Evolutionary conservation across 495 filamentous ascomycete species (phyloP), one percentile per base, ranked within the genome.

Genomic region (Aspergillus indologenus): DNA sequence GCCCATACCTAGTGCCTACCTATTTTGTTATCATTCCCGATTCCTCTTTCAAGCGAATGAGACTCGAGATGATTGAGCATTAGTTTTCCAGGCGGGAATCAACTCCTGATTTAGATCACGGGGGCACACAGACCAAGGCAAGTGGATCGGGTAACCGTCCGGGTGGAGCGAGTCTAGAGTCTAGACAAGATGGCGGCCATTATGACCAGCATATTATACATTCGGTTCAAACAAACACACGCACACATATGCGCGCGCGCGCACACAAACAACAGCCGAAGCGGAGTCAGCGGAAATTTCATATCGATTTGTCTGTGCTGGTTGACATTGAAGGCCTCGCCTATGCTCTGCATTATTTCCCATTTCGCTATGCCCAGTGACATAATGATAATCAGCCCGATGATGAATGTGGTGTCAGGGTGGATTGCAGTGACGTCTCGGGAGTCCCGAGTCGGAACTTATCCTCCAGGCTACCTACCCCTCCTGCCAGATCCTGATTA

Each of bases 41-140:
- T 11, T 14, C 34, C 12, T 7, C 12, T 7, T 11, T 9, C 34
- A 40, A 40, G 34, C 34, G 34, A 40, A 40, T 40, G 2, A 40
- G 34, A 40, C 34, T 14, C 34, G 34, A 40, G 34, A 40, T 40
- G 34, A 40, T 40, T 40, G 34, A 40, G 34, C 34, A 40, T 40
- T 20, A 53, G 18, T 53, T 29, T 29, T 3, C 22, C 15, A 1
- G 29, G 18, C 7, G 8, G 29, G 1, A 19, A 40, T 40, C 34
- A 14, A 40, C 34, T 40, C 34, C 34, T 40, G 34, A 40, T 40
- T 40, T 40, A 40, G 34, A 23, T 31, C 12, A 26, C 51, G 52
- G 18, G n/a, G 42, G 34, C 55, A 57, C 55, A 57, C 55, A 50
- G 55, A 57, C 55, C 55, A 57, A 40, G 48, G 17, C 48, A 15